Evolutionary conservation across 2,329 filamentous ascomycete species (phyloP).

Genomic region (Coniochaeta ligniaria): DNA sequence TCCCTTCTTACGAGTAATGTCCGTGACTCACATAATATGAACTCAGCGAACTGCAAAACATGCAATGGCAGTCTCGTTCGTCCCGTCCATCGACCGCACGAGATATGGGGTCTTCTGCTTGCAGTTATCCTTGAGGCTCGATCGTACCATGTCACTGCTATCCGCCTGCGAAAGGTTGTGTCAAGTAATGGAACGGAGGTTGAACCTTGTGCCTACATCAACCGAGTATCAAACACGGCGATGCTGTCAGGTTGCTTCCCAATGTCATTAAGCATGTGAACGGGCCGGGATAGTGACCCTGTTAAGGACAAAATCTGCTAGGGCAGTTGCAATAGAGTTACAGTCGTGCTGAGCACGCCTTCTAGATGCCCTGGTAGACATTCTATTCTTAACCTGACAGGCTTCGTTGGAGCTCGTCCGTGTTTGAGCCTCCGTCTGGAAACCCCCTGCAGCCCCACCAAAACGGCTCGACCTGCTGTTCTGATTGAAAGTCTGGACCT

Average conservation of each 20-base stretch:
- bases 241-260: not conserved
- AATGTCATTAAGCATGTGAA: not conserved
- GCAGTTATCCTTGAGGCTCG: too few relatives aligned
- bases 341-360: not conserved
- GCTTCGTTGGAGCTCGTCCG: not conserved
- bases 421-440: conserved; percentile 1
- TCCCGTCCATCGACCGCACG: too few relatives aligned
- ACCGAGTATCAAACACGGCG: not conserved
- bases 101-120: too few relatives aligned
- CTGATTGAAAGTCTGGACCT: not conserved
- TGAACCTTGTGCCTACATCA: too few relatives aligned
- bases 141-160: too few relatives aligned
- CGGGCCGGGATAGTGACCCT: not conserved
- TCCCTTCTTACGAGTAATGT: too few relatives aligned
- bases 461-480: not conserved
- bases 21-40: too few relatives aligned
- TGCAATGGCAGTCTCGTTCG: too few relatives aligned
- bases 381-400: not conserved
- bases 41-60: too few relatives aligned
- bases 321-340: not conserved
- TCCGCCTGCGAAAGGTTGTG: too few relatives aligned
- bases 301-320: too few relatives aligned
- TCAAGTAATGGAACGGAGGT: too few relatives aligned
- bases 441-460: not conserved
- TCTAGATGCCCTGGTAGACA: not conserved